Conservation (phyloP, 768 basidiomycete genomes). For the Hypsizygus marmoreus region DNA sequence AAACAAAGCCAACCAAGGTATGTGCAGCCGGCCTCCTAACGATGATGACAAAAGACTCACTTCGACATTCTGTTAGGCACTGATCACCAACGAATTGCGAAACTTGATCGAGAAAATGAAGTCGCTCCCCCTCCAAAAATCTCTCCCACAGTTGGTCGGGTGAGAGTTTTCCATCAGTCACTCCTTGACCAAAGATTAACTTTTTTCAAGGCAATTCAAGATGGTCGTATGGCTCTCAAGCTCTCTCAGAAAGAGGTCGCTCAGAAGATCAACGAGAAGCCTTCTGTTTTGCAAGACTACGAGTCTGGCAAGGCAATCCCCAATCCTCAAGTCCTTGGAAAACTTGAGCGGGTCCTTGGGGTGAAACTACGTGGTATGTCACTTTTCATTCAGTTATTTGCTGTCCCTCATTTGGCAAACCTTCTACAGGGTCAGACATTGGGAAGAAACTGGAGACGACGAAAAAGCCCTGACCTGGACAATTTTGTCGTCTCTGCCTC, state of each 20-base stretch:
- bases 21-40: slow-evolving; percentile 16
- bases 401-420: background rate
- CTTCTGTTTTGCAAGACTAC: slow-evolving; percentile 84
- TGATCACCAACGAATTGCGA: slow-evolving; percentile 92
- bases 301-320: slow-evolving; percentile 88
- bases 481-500: slow-evolving; percentile 32
- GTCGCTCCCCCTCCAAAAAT: slow-evolving; percentile 91
- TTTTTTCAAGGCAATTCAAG: slow-evolving; percentile 69
- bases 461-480: slow-evolving; percentile 66
- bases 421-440: slow-evolving; percentile 65
- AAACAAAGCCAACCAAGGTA: slow-evolving; percentile 81
- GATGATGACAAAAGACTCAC: background rate
- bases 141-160: slow-evolving; percentile 69
- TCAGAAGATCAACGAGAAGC: slow-evolving; percentile 92
- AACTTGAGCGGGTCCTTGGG: slow-evolving; percentile 83
- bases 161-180: slow-evolving; percentile 31
- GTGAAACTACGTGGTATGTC: slow-evolving; percentile 88
- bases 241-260: slow-evolving; percentile 92
- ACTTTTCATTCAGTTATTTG: slow-evolving; percentile 7
- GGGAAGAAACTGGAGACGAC: slow-evolving; percentile 83
- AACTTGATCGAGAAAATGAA: slow-evolving; percentile 93
- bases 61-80: slow-evolving; percentile 52
- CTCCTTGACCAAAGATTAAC: slow-evolving; percentile 10
- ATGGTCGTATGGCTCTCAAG: slow-evolving; percentile 74
- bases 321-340: slow-evolving; percentile 81